These are phyloP conservation scores for Phytopythium delawarense DNA, from an alignment of 352 stramenopile genomes.

Conservation along the genomic window DNA sequence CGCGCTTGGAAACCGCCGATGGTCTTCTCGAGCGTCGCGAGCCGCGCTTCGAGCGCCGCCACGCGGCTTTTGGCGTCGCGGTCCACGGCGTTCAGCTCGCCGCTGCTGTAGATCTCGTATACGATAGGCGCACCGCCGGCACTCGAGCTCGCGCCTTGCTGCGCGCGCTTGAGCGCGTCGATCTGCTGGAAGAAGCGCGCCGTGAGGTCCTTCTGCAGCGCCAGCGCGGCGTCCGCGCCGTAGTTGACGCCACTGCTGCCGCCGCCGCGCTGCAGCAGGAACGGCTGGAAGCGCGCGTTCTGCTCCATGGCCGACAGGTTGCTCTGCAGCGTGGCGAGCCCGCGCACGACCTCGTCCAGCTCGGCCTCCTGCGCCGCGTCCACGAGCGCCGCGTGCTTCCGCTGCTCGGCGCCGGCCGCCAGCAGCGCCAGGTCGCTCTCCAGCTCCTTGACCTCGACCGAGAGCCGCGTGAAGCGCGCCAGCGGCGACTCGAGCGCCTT, in stretches of 20 bases:
- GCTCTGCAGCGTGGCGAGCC: conserved; percentile 52
- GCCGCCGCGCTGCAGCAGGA: conserved; percentile 24
- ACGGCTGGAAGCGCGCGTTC: conserved; percentile 52
- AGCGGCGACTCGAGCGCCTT: conserved; percentile 58
- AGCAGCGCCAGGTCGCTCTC: conserved; percentile 58
- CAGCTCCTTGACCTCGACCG: conserved; percentile 67
- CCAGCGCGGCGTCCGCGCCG: conserved; percentile 39
- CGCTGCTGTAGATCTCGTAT: conserved; percentile 81
- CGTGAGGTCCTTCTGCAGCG: conserved; percentile 65
- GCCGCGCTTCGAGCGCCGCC: conserved; percentile 48
- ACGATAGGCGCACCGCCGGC: conserved; percentile 40
- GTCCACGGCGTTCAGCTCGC: conserved; percentile 64
- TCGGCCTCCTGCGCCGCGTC: conserved; percentile 68
- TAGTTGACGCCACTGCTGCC: neutral
- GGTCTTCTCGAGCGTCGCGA: conserved; percentile 55
- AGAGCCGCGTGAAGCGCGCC: conserved; percentile 62
- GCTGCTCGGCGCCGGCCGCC: conserved; percentile 29
- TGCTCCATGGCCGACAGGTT: conserved; percentile 60
- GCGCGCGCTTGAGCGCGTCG: conserved; percentile 42
- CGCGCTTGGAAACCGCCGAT: conserved; percentile 52
- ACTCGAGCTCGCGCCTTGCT: conserved; percentile 13
- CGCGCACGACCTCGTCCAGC: conserved; percentile 57
- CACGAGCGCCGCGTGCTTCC: conserved; percentile 46
- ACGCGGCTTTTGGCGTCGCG: conserved; percentile 60
- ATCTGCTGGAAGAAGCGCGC: conserved; percentile 72